Evolutionary conservation across 768 basidiomycete species (phyloP), one percentile per base, ranked within the genome.

Genomic region (Xerocomus potaroensis): DNA sequence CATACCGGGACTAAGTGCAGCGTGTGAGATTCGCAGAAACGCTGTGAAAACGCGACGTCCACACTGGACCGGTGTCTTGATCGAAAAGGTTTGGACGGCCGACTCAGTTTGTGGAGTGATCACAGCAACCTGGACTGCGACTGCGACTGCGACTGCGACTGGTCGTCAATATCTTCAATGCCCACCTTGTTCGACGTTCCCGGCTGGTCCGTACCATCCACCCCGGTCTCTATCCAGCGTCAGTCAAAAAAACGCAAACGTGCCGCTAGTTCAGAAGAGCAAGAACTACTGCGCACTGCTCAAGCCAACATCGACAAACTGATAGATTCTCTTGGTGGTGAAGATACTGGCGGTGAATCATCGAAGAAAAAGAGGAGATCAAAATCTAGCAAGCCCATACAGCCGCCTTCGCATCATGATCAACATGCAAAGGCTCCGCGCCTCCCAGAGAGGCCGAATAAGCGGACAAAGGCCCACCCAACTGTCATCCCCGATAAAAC

Each of bases 301-400:
- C 72, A 74, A 47, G 65, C 72, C 55, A 83, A 82, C 60, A 50
- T 86, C 23, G 82, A 86, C 54, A 83, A 77, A 58, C 66, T 86
- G 38, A 69, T 85, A 55, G 69, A 72, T 40, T 77, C 71, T 55
- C 63, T 84, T 31, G 63, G 69, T 38, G 50, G 53, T 19, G 50
- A 51, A 60, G 64, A 57, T 36, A 38, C 45, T 60, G 65, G 44
- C 33, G 46, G 38, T 40, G 51, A 38, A 30, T n/a, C 49, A 16
- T 42, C 49, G 5, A 66, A 56, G 41, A 59, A 59, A 33, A 64
- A 54, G 36, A 57, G 33, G 30, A 53, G 42, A 35, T 46, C 11
- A 37, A 51, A 53, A 40, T 33, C 1, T 2, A 32, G 30, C 26
- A 48, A 46, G 29, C 21, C 41, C 9, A 16, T 43, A 10, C n/a